Conservation (phyloP, 2,329 filamentous ascomycete genomes). For the Hypoxylon sp. region DNA sequence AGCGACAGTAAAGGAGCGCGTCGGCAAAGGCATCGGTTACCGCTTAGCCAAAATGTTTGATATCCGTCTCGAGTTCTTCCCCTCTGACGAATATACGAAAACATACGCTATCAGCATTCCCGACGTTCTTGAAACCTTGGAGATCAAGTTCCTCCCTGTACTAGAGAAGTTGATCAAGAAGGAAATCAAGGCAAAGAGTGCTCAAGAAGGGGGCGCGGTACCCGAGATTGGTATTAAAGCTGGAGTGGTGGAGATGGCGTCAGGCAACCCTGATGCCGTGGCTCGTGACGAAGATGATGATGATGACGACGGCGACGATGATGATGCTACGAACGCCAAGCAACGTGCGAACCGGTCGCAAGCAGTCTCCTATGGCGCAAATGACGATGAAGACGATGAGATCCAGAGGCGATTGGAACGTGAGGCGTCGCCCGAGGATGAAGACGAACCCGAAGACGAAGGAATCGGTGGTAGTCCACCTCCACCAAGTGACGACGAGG, state of each 20-base stretch:
- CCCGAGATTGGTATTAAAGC: slow-evolving; percentile 77
- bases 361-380: slow-evolving; percentile 89
- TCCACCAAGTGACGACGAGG: slow-evolving; percentile 59
- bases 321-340: slow-evolving; percentile 82
- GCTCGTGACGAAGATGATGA: slow-evolving; percentile 70
- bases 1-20: slow-evolving; percentile 83
- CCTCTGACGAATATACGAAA: slow-evolving; percentile 83
- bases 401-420: slow-evolving; percentile 75
- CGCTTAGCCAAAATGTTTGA: slow-evolving; percentile 87
- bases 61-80: slow-evolving; percentile 86
- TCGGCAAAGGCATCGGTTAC: slow-evolving; percentile 78
- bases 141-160: slow-evolving; percentile 81
- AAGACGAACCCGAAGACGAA: slow-evolving; percentile 71
- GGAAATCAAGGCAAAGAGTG: slow-evolving; percentile 86
- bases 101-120: slow-evolving; percentile 86
- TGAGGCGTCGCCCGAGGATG: slow-evolving; percentile 70
- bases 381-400: slow-evolving; percentile 90
- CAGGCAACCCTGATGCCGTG: slow-evolving; percentile 54
- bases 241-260: slow-evolving; percentile 68
- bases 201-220: slow-evolving; percentile 76
- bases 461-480: slow-evolving; percentile 66
- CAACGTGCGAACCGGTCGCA: slow-evolving; percentile 82
- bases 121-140: slow-evolving; percentile 85
- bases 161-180: slow-evolving; percentile 79
- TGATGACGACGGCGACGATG: slow-evolving; percentile 82